A percentile compares a stretch with the other conserved stretches of the same genome.
Evolutionary conservation across 106 monocot genomes (phyloP).

Genomic region (Allium fistulosum): DNA sequence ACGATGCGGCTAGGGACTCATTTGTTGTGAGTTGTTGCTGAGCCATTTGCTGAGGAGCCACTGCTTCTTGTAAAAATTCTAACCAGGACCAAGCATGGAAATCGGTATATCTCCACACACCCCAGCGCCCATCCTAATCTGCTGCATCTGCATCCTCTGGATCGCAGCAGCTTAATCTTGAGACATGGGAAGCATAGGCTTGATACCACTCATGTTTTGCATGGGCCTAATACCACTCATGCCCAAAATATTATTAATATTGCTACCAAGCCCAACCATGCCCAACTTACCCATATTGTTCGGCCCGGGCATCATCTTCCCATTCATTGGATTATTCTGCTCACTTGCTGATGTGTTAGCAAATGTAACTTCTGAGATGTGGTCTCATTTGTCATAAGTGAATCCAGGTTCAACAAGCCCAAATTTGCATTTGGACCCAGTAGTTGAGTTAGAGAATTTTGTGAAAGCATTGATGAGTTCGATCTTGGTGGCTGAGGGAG

Average conservation of each 20-base stretch:
- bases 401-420: constrained; percentile 31
- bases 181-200: too few species aligned
- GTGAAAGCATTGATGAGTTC: constrained; percentile 29
- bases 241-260: constrained; percentile 29
- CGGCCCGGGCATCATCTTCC: constrained; percentile 71
- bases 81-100: constrained; percentile 56
- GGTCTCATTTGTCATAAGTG: constrained; percentile 43
- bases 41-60: too few species aligned
- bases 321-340: constrained; percentile 34
- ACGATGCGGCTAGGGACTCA: constrained; percentile 3
- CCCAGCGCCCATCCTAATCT: constrained; percentile 15
- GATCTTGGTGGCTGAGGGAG: constrained; percentile 68
- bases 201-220: constrained; percentile 1
- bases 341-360: constrained; percentile 47
- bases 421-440: constrained; percentile 56
- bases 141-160: constrained; percentile 4
- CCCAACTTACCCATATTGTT: constrained; percentile 9
- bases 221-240: constrained; percentile 48
- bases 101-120: constrained; percentile 46
- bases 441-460: constrained; percentile 62
- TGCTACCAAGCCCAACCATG: constrained; percentile 37
- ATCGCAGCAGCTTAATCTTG: constrained; percentile 18
- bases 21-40: constrained; percentile 6
- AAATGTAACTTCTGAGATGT: constrained; percentile 46
- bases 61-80: constrained; percentile 44